Conservation (phyloP, 352 stramenopile genomes). For the Achlya hypogyna region DNA sequence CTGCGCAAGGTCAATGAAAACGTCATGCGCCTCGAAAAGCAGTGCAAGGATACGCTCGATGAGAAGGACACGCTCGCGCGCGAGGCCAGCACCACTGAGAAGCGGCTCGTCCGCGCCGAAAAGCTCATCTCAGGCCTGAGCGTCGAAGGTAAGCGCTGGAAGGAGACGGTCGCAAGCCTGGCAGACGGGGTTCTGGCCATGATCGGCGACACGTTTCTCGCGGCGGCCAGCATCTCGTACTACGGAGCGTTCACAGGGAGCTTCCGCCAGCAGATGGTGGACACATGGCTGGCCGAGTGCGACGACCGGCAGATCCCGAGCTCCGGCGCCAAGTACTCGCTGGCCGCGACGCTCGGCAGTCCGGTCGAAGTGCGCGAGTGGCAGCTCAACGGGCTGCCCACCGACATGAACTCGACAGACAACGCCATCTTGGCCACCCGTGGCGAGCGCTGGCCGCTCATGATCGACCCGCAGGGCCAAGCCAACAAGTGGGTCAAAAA, state of each 20-base stretch:
- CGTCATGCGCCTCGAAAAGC: slow-evolving; percentile 78
- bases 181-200: slow-evolving; percentile 46
- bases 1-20: slow-evolving; percentile 86
- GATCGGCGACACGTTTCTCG: slow-evolving; percentile 88
- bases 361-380: slow-evolving; percentile 89
- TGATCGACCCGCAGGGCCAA: slow-evolving; percentile 92
- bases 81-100: slow-evolving; percentile 81
- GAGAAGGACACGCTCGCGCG: slow-evolving; percentile 88
- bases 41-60: slow-evolving; percentile 84
- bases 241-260: slow-evolving; percentile 89
- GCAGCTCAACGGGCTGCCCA: slow-evolving; percentile 88
- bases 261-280: slow-evolving; percentile 73
- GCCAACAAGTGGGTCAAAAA: slow-evolving; percentile 94
- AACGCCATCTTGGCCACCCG: slow-evolving; percentile 88
- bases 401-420: slow-evolving; percentile 87
- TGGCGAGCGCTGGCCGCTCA: slow-evolving; percentile 88
- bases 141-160: slow-evolving; percentile 89
- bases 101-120: slow-evolving; percentile 81
- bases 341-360: slow-evolving; percentile 75
- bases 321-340: slow-evolving; percentile 45
- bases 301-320: slow-evolving; percentile 64
- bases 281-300: slow-evolving; percentile 55
- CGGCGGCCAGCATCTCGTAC: slow-evolving; percentile 89
- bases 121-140: slow-evolving; percentile 87
- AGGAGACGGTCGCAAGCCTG: slow-evolving; percentile 78